These are phyloP conservation scores for Clitopilus passeckerianus DNA, from an alignment of 768 basidiomycete species.

Conservation along the genomic window DNA sequence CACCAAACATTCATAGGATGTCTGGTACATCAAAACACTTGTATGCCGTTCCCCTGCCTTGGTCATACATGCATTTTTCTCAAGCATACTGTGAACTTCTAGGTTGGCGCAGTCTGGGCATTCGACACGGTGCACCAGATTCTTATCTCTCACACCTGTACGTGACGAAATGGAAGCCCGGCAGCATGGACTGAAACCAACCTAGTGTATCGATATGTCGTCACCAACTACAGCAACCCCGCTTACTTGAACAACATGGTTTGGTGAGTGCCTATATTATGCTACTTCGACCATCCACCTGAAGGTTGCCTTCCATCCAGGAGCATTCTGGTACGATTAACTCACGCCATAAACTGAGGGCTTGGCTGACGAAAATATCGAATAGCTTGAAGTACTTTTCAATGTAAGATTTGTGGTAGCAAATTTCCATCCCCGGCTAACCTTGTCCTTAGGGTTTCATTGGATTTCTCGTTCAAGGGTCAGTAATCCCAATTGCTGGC, in stretches of 20 bases:
- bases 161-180: conserved; percentile 7
- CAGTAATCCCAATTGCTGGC: conserved; percentile 1
- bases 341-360: background rate
- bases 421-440: background rate
- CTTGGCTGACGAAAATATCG: background rate
- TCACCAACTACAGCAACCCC: conserved; percentile 46
- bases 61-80: background rate
- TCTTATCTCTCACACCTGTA: conserved; percentile 49
- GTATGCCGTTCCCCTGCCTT: conserved; percentile 21
- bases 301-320: conserved; percentile 18
- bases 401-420: conserved; percentile 30
- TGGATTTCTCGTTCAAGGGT: conserved; percentile 54
- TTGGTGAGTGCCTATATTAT: conserved; percentile 30
- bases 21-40: conserved; percentile 47
- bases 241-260: conserved; percentile 32
- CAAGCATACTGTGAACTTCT: background rate
- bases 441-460: conserved; percentile 34
- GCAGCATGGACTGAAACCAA: background rate
- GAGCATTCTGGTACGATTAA: conserved; percentile 41
- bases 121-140: conserved; percentile 51
- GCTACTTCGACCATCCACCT: background rate
- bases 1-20: conserved; percentile 25
- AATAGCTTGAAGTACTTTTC: conserved; percentile 52
- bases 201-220: conserved; percentile 50
- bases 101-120: conserved; percentile 45